Evolutionary conservation across 208 protist species (phyloP).

Genomic region (Phytomonas serpens): DNA sequence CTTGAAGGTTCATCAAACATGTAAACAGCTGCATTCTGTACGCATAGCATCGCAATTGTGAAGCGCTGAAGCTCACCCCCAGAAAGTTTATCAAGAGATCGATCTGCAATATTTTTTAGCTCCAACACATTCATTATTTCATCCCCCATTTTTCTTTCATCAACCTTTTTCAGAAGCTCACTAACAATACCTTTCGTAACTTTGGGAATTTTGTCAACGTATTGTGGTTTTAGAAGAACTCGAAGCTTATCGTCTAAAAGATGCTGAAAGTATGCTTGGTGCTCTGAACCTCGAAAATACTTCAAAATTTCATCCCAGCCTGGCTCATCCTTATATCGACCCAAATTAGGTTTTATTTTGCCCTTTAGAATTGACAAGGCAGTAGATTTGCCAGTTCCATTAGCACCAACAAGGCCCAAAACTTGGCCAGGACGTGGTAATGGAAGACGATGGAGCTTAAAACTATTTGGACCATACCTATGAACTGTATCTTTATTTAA

Average conservation of each 20-base stretch:
- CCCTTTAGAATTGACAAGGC: slow-evolving; percentile 98
- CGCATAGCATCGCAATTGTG: slow-evolving; percentile 94
- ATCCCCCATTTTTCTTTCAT: slow-evolving; percentile 81
- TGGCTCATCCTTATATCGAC: slow-evolving; percentile 92
- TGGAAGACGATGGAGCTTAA: slow-evolving; percentile 99
- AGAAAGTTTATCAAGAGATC: slow-evolving; percentile 95
- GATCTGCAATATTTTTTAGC: slow-evolving; percentile 88
- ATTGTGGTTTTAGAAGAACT: slow-evolving; percentile 99
- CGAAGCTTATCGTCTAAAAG: slow-evolving; percentile 98
- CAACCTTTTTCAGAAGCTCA: slow-evolving; percentile 88
- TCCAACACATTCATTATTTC: slow-evolving; percentile 90
- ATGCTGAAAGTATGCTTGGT: slow-evolving; percentile 99
- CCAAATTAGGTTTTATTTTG: slow-evolving; percentile 99
- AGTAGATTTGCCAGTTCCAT: slow-evolving; percentile 99
- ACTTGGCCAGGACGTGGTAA: slow-evolving; percentile 98
- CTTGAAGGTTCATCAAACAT: slow-evolving; percentile 99
- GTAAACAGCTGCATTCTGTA: slow-evolving; percentile 93
- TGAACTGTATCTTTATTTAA: slow-evolving; percentile 97
- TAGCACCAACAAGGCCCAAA: slow-evolving; percentile 99
- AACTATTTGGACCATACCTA: slow-evolving; percentile 99
- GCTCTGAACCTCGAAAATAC: slow-evolving; percentile 98
- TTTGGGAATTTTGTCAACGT: slow-evolving; percentile 99
- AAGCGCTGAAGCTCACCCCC: slow-evolving; percentile 99
- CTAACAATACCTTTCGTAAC: slow-evolving; percentile 93
- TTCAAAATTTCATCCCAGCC: slow-evolving; percentile 98